Base-by-base conservation (phyloP, 306 rosid species). In the Phaseolus lunatus region DNA sequence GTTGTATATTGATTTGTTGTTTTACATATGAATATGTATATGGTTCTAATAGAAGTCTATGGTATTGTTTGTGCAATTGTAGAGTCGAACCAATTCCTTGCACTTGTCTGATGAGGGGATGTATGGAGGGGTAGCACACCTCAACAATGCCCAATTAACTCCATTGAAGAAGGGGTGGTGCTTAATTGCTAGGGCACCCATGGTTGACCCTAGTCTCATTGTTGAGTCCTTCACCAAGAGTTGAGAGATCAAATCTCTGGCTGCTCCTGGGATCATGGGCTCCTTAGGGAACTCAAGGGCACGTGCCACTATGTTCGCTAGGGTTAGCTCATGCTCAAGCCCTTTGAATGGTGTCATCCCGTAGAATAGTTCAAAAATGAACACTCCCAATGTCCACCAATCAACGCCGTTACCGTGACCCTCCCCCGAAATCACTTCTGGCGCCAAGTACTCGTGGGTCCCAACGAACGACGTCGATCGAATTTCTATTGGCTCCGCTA, bases 361-460 rank as follows among this genome's bases (percentile, higher is more conserved):
- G 24, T 89, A 89, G 37, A 91, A 82, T 31, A 91, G 18, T 53
- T 91, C 94, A 64, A 73, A 91, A 18, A 86, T 84, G 64, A 89
- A 89, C 43, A 91, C 80, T 3, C 96, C 96, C 2, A 87, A 66
- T 0, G 92, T 91, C 96, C 94, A 91, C 94, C 96, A 89, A 78
- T 91, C 96, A n/a, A 91, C 92, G 19, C 85, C 92, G 75, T 88
- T 88, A n/a, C 92, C 94, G 24, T 89, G 96, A 3, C 92, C 92
- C 54, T 91, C 96, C 0, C 94, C 96, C 1, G 94, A 91, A 24
- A 86, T 80, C 0, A 91, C 86, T 70, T 91, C 96, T 0, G 90
- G 90, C 0, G 93, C 89, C 76, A 89, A 66, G 78, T 86, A 89
- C 72, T 89, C 90, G n/a, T 89, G 96, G 79, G 94, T 89, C 63